Percentiles rank a stretch among this genome's conserved stretches.
These are phyloP conservation scores for Fraxinus albicans DNA, from an alignment of 305 asterid species.

Conservation along the genomic window DNA sequence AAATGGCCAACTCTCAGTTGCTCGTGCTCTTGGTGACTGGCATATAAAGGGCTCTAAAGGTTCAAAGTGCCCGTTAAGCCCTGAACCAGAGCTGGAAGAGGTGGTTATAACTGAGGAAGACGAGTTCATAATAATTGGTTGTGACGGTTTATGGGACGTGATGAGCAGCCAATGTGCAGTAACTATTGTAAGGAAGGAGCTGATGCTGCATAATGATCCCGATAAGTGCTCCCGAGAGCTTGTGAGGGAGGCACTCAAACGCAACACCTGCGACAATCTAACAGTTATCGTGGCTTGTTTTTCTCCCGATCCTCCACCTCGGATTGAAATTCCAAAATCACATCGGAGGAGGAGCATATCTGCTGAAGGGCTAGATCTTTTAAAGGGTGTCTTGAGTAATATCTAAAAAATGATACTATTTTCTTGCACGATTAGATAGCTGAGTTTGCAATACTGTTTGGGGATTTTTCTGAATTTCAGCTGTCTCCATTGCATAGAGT, in stretches of 20 bases:
- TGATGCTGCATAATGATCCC: constrained; percentile 84
- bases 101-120: constrained; percentile 66
- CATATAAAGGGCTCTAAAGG: constrained; percentile 92
- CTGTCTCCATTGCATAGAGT: constrained; percentile 24
- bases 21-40: constrained; percentile 97
- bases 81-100: constrained; percentile 87
- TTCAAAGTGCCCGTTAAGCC: constrained; percentile 59
- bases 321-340: constrained; percentile 58
- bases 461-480: constrained; percentile 32
- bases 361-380: constrained; percentile 87
- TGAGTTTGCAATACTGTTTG: neutral
- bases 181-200: constrained; percentile 81
- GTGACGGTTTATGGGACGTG: constrained; percentile 98
- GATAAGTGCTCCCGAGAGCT: constrained; percentile 69
- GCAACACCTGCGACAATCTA: constrained; percentile 83
- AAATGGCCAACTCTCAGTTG: constrained; percentile 94
- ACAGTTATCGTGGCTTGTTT: constrained; percentile 83
- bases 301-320: constrained; percentile 75
- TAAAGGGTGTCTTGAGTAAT: constrained; percentile 70
- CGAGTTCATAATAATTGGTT: constrained; percentile 85
- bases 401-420: constrained; percentile 32
- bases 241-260: constrained; percentile 78
- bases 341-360: constrained; percentile 89
- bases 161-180: constrained; percentile 98
- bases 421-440: neutral